Conservation (phyloP, 78 protist species). For the Mastigamoeba balamuthi region DNA sequence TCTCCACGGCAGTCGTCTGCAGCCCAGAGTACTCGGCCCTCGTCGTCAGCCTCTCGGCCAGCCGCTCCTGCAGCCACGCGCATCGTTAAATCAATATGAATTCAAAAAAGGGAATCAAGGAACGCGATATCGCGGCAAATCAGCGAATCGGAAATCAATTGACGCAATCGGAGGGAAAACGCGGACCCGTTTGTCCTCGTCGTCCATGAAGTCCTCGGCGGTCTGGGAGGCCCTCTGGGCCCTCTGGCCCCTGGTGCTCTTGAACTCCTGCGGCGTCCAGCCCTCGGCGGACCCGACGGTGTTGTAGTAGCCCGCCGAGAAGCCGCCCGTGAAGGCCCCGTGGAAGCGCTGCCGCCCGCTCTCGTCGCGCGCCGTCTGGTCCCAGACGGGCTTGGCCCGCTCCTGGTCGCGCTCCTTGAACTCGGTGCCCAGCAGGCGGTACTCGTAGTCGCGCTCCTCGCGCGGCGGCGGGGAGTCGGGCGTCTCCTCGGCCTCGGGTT, state of each 20-base stretch:
- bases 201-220: constrained; percentile 83
- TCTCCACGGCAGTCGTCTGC: not conserved
- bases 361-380: constrained; percentile 59
- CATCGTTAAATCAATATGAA: not conserved
- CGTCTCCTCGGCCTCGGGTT: no score
- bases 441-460: no score
- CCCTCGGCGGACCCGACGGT: constrained; percentile 89
- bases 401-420: no score
- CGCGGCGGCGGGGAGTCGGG: no score
- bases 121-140: no score
- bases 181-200: no score
- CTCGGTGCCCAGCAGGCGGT: no score
- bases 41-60: not conserved
- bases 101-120: no score
- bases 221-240: not conserved
- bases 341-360: constrained; percentile 80
- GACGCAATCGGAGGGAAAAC: no score
- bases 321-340: constrained; percentile 97
- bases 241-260: constrained; percentile 20
- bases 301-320: constrained; percentile 90
- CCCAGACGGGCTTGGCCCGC: constrained; percentile 39
- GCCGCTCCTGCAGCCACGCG: not conserved
- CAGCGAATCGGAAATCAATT: no score
- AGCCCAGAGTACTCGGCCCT: not conserved
- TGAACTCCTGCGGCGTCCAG: constrained; percentile 57